Percentiles rank a stretch among this genome's conserved stretches.
Conservation (phyloP, 1,284 basidiomycete genomes). For the Cutaneotrichosporon curvatum region DNA sequence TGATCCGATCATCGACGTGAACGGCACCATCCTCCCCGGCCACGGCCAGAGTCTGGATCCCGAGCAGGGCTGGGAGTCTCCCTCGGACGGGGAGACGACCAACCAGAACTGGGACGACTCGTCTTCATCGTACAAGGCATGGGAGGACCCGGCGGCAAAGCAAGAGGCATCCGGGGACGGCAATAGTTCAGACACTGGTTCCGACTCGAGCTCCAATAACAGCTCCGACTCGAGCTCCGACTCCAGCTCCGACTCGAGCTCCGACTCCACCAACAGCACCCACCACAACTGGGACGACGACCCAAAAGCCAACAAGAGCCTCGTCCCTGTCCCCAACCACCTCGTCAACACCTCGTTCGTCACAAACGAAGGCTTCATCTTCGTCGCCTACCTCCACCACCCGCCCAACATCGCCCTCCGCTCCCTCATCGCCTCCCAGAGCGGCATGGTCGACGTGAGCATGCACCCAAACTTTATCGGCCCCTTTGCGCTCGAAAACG, state of each 20-base stretch:
- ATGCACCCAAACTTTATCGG: conserved; percentile 43
- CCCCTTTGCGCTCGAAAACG: conserved; percentile 32
- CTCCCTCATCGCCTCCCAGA: conserved; percentile 24
- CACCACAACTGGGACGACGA: background rate
- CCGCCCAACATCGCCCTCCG: conserved; percentile 29
- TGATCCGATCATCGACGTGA: too few species aligned
- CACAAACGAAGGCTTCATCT: conserved; percentile 38
- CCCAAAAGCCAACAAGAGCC: conserved; percentile 5
- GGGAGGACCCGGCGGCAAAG: too few species aligned
- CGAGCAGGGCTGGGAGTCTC: too few species aligned
- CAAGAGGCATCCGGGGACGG: background rate
- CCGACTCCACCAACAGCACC: background rate
- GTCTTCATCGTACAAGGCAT: too few species aligned
- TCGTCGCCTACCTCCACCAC: conserved; percentile 38
- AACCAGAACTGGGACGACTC: too few species aligned
- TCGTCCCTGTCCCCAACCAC: conserved; percentile 18
- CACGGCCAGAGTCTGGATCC: too few species aligned
- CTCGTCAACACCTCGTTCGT: conserved; percentile 31
- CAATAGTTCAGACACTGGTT: background rate
- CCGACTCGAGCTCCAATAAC: background rate
- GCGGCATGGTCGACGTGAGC: conserved; percentile 32
- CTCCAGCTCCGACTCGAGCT: background rate
- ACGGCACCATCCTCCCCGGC: too few species aligned
- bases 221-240: background rate
- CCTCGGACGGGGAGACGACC: too few species aligned